Evolutionary conservation across 495 filamentous ascomycete genomes (phyloP).

Genomic region (Clavariopsis aquatica): DNA sequence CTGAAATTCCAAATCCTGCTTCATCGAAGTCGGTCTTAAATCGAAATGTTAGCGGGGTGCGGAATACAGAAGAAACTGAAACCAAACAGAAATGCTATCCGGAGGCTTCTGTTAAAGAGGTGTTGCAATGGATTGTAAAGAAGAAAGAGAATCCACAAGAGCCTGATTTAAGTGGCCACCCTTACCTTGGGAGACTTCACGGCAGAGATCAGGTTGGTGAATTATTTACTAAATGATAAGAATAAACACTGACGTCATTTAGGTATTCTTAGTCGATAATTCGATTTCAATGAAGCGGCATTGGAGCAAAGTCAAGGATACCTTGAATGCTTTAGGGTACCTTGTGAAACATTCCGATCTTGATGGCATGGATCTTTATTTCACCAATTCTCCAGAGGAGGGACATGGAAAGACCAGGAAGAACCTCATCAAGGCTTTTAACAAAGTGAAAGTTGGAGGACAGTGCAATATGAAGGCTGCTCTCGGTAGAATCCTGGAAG

Average conservation of each 20-base stretch:
- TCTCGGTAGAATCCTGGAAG: slow-evolving; percentile 2
- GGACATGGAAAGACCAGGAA: slow-evolving; percentile 19
- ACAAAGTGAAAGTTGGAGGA: slow-evolving; percentile 1
- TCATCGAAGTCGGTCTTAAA: neutral
- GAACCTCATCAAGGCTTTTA: slow-evolving; percentile 18
- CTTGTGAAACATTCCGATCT: slow-evolving; percentile 43
- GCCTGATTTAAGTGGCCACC: neutral
- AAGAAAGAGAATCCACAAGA: neutral
- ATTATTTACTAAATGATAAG: neutral
- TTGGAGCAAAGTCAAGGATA: slow-evolving; percentile 32
- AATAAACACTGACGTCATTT: neutral
- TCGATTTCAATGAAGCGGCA: slow-evolving; percentile 44
- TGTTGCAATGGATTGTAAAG: neutral
- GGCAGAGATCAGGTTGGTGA: slow-evolving; percentile 16
- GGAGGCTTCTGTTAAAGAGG: neutral
- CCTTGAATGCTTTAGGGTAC: slow-evolving; percentile 42
- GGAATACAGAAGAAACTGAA: neutral
- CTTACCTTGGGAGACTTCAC: slow-evolving; percentile 4
- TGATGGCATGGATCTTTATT: slow-evolving; percentile 45
- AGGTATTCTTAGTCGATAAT: slow-evolving; percentile 51
- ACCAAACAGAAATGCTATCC: neutral
- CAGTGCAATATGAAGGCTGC: slow-evolving; percentile 5
- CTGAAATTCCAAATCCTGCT: neutral
- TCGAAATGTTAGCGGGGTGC: neutral
- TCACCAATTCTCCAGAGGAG: slow-evolving; percentile 37